Evolutionary conservation across 1,284 basidiomycete species (phyloP).

Genomic region (Cystobasidium slooffiae): DNA sequence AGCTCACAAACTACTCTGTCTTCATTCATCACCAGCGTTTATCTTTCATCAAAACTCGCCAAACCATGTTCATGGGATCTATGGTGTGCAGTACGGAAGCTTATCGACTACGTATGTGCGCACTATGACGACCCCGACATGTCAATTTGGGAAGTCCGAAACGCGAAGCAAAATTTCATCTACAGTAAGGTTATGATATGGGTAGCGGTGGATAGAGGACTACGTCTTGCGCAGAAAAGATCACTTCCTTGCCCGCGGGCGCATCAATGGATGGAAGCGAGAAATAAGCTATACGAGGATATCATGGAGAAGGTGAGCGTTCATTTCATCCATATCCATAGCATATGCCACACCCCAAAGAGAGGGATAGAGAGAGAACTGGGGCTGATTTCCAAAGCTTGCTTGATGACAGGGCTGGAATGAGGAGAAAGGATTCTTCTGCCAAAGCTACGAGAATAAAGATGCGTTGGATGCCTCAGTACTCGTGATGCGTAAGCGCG

Average conservation of each 20-base stretch:
- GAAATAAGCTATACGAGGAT: slow-evolving; percentile 79
- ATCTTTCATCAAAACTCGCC: slow-evolving; percentile 78
- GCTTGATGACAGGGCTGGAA: slow-evolving; percentile 69
- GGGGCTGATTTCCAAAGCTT: no score
- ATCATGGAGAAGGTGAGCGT: slow-evolving; percentile 61
- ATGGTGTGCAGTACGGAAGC: slow-evolving; percentile 60
- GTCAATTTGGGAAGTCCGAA: slow-evolving; percentile 70
- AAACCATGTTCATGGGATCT: slow-evolving; percentile 58
- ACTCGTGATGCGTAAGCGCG: slow-evolving; percentile 48
- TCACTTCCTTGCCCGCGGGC: slow-evolving; percentile 57
- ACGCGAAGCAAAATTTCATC: slow-evolving; percentile 77
- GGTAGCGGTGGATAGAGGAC: slow-evolving; percentile 82
- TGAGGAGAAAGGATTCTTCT: slow-evolving; percentile 56
- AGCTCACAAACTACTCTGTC: neutral
- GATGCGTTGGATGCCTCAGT: slow-evolving; percentile 60
- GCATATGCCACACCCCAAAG: neutral
- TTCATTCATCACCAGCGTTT: slow-evolving; percentile 61
- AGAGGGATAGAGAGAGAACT: no score
- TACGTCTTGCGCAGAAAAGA: slow-evolving; percentile 87
- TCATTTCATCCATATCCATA: neutral
- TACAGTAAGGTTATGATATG: slow-evolving; percentile 78
- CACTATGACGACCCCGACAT: slow-evolving; percentile 51
- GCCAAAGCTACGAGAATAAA: slow-evolving; percentile 59
- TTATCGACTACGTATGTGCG: slow-evolving; percentile 57
- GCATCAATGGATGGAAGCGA: slow-evolving; percentile 70